Conservation (phyloP, 345 rosid genomes). For the Moricandia arvensis region DNA sequence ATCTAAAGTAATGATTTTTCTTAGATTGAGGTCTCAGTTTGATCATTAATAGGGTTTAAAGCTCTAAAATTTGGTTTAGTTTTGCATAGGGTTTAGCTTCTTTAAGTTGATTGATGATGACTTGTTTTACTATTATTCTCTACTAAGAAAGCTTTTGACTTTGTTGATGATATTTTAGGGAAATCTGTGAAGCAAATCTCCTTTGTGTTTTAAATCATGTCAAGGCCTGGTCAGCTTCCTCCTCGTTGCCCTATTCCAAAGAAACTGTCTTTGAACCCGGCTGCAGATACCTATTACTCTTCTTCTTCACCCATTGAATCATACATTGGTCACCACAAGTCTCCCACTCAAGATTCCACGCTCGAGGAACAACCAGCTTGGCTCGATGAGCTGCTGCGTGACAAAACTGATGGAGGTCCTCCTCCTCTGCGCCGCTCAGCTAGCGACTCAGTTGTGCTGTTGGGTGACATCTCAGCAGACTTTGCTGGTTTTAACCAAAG, state of each 20-base stretch:
- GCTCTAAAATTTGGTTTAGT: constrained; percentile 4
- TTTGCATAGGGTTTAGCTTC: neutral
- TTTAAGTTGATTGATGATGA: constrained; percentile 15
- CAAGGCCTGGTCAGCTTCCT: constrained; percentile 70
- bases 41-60: neutral
- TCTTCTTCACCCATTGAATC: constrained; percentile 34
- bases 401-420: constrained; percentile 35
- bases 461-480: constrained; percentile 48
- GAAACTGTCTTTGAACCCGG: constrained; percentile 39
- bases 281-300: constrained; percentile 35
- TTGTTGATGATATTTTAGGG: neutral
- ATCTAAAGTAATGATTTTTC: neutral
- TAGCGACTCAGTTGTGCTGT: constrained; percentile 62
- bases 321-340: constrained; percentile 38
- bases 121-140: neutral
- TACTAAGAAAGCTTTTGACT: constrained; percentile 16
- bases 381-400: constrained; percentile 60
- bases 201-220: constrained; percentile 42
- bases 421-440: constrained; percentile 59
- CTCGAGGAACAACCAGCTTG: constrained; percentile 61
- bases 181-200: constrained; percentile 24
- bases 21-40: constrained; percentile 22
- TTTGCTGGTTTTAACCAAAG: constrained; percentile 41
- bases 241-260: constrained; percentile 69
- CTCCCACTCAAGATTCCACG: constrained; percentile 48